These are phyloP conservation scores for Skeletonema marinoi DNA, from an alignment of 108 stramenopile genomes.

Conservation along the genomic window DNA sequence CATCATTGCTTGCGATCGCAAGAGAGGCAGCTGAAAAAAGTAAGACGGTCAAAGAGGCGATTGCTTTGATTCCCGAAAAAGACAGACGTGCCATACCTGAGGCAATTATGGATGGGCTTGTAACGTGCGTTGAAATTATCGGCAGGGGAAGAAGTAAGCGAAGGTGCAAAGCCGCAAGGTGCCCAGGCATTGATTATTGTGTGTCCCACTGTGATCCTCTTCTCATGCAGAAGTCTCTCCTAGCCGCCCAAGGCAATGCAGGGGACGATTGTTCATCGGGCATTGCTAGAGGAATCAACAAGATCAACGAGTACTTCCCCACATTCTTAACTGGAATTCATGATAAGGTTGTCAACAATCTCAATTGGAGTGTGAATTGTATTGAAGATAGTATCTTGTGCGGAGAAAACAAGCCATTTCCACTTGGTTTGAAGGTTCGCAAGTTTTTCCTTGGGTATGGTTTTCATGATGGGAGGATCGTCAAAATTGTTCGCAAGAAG, in stretches of 20 bases:
- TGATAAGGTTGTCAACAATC: conserved; percentile 18
- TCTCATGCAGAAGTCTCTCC: not conserved
- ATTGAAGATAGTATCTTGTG: conserved; percentile 53
- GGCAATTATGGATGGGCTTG: conserved; percentile 31
- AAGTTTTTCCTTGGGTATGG: conserved; percentile 45
- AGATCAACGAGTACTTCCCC: conserved; percentile 22
- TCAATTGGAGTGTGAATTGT: conserved; percentile 27
- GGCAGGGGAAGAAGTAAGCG: conserved; percentile 14
- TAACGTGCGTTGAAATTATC: conserved; percentile 31
- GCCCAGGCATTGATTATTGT: conserved; percentile 37
- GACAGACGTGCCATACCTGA: conserved; percentile 31
- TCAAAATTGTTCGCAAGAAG: conserved; percentile 32
- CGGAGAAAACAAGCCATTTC: conserved; percentile 35
- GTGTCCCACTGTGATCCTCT: conserved; percentile 33
- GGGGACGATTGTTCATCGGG: not conserved
- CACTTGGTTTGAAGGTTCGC: conserved; percentile 43
- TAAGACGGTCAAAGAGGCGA: conserved; percentile 22
- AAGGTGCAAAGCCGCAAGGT: conserved; percentile 34
- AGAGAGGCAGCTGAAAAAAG: conserved; percentile 21
- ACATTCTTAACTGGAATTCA: conserved; percentile 18
- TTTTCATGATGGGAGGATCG: conserved; percentile 50
- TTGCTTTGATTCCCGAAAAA: conserved; percentile 6
- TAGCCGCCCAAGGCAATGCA: not conserved
- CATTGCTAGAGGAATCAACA: not conserved
- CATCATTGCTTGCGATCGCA: conserved; percentile 31